A percentile compares a stretch with the other conserved stretches of the same genome.
Conservation (phyloP, 208 protist genomes). For the Trypanosoma scelopori region DNA sequence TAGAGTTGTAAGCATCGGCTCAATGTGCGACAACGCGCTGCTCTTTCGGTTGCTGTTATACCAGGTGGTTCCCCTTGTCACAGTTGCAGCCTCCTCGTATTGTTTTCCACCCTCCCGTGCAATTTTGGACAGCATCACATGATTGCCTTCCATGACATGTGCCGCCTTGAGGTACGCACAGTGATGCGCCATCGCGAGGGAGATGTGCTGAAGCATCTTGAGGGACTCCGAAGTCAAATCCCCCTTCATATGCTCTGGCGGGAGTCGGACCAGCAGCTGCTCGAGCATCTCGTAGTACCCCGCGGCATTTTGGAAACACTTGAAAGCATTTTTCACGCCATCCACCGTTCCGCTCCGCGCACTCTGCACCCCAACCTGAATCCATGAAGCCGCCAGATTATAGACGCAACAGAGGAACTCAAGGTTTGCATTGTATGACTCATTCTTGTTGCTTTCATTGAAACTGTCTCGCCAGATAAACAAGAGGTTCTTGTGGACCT, state of each 20-base stretch:
- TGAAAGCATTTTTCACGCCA: constrained; percentile 67
- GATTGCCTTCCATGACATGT: constrained; percentile 66
- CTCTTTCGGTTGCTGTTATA: constrained; percentile 18
- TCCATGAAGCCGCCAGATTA: constrained; percentile 82
- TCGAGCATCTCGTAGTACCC: constrained; percentile 79
- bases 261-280: constrained; percentile 50
- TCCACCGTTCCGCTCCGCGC: constrained; percentile 44
- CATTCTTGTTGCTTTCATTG: constrained; percentile 56
- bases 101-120: constrained; percentile 64
- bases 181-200: constrained; percentile 74
- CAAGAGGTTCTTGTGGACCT: constrained; percentile 52
- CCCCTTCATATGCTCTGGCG: constrained; percentile 58
- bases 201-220: constrained; percentile 45
- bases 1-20: constrained; percentile 42
- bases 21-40: constrained; percentile 28
- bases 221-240: constrained; percentile 71
- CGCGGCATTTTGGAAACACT: constrained; percentile 74
- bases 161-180: constrained; percentile 80
- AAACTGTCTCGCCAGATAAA: constrained; percentile 81
- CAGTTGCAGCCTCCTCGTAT: constrained; percentile 60
- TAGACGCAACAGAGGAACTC: constrained; percentile 83
- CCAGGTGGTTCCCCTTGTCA: constrained; percentile 54
- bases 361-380: constrained; percentile 44
- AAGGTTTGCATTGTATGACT: constrained; percentile 60
- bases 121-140: constrained; percentile 73